Conservation (phyloP, 1,139 yeast genomes). For the Debaryomycetaceae sp. region DNA sequence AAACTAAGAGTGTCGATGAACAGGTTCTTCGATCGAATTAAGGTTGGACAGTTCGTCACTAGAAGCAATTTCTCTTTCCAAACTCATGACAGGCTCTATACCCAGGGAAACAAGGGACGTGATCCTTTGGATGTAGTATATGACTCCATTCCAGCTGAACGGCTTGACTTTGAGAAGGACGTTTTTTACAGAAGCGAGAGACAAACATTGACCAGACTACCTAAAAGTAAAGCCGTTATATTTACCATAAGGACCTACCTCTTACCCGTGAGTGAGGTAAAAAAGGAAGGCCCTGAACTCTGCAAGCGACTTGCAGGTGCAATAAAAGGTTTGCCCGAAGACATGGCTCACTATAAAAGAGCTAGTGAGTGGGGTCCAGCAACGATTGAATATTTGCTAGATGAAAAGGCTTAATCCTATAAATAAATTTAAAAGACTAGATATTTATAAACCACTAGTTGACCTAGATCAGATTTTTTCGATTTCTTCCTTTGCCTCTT, state of each 20-base stretch:
- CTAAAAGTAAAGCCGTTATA: slow-evolving; percentile 49
- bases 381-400: slow-evolving; percentile 25
- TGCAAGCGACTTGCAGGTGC: slow-evolving; percentile 39
- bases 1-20: slow-evolving; percentile 61
- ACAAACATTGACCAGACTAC: slow-evolving; percentile 58
- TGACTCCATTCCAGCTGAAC: slow-evolving; percentile 34
- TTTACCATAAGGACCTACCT: slow-evolving; percentile 66
- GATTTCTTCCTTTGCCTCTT: slow-evolving; percentile 54
- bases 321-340: slow-evolving; percentile 36
- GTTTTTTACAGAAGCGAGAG: slow-evolving; percentile 61
- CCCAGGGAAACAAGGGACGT: slow-evolving; percentile 50
- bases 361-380: slow-evolving; percentile 41
- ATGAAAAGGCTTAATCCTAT: background rate
- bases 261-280: slow-evolving; percentile 54
- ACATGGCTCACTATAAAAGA: slow-evolving; percentile 35
- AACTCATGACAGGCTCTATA: slow-evolving; percentile 42
- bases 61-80: slow-evolving; percentile 64
- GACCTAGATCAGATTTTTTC: slow-evolving; percentile 15
- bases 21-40: slow-evolving; percentile 49
- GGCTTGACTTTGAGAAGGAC: slow-evolving; percentile 49
- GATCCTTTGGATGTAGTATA: slow-evolving; percentile 27
- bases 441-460: background rate
- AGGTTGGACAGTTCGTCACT: slow-evolving; percentile 52
- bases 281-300: slow-evolving; percentile 47
- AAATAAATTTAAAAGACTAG: background rate